Evolutionary conservation across 176 grass and related monocot genomes (phyloP).

Genomic region (Aechmea fasciata): DNA sequence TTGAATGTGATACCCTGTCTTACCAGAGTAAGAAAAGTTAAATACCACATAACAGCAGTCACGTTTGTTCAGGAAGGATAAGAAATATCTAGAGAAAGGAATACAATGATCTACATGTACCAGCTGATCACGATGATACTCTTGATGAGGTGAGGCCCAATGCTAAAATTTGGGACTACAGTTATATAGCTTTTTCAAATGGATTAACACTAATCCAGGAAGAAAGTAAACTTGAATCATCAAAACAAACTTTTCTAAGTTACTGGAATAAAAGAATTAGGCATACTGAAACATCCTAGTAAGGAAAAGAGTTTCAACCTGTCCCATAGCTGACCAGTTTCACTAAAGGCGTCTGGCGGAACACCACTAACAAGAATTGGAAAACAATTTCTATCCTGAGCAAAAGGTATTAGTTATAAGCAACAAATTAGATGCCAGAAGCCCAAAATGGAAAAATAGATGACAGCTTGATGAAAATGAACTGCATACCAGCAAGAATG

Average conservation of each 20-base stretch:
- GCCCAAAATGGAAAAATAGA: slow-evolving; percentile 14
- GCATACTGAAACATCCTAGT: not conserved
- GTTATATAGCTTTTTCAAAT: not conserved
- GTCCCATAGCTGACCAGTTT: slow-evolving; percentile 92
- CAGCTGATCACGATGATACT: not conserved
- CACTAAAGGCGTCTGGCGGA: slow-evolving; percentile 89
- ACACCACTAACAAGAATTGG: slow-evolving; percentile 95
- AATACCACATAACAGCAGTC: not conserved
- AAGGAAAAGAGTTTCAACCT: slow-evolving; percentile 34
- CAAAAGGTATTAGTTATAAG: slow-evolving; percentile 12
- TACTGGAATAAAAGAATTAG: not conserved
- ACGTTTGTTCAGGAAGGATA: not conserved
- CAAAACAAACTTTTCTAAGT: too few species aligned
- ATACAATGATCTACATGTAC: not conserved
- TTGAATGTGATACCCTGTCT: not conserved
- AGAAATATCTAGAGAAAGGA: not conserved
- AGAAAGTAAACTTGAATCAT: not conserved
- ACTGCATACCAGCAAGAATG: slow-evolving; percentile 77
- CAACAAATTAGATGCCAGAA: slow-evolving; percentile 9
- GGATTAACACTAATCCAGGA: not conserved
- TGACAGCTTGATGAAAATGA: slow-evolving; percentile 3
- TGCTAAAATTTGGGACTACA: not conserved
- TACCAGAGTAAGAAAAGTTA: not conserved
- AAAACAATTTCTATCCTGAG: slow-evolving; percentile 82
- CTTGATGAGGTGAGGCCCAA: not conserved